Evolutionary conservation across 306 rosid species (phyloP).

Genomic region (Trifolium fragiferum): DNA sequence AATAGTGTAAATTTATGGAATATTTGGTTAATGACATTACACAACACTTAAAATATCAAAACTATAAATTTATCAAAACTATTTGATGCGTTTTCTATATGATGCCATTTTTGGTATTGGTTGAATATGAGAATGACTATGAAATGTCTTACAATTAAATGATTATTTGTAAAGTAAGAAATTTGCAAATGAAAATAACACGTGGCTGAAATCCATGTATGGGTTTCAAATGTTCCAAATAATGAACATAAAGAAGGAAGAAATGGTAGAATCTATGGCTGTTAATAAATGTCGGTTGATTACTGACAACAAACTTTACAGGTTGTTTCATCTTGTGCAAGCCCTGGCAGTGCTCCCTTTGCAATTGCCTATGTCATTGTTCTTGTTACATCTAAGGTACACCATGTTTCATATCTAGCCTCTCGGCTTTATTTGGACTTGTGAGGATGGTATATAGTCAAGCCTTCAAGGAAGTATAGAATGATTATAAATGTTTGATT

Average conservation of each 20-base stretch:
- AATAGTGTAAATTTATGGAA: background rate
- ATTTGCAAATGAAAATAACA: constrained; percentile 27
- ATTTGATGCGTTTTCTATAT: too few relatives aligned
- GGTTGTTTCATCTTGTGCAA: constrained; percentile 63
- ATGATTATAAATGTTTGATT: background rate
- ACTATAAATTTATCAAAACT: background rate
- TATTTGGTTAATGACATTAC: background rate
- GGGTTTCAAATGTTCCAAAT: constrained; percentile 32
- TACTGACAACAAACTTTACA: constrained; percentile 47
- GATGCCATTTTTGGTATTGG: background rate
- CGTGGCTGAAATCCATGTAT: constrained; percentile 18
- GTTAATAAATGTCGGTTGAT: constrained; percentile 21
- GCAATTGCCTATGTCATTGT: constrained; percentile 78
- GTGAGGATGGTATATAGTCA: constrained; percentile 7
- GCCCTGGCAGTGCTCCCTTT: constrained; percentile 63
- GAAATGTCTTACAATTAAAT: background rate
- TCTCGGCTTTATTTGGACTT: constrained; percentile 8
- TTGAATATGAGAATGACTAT: background rate
- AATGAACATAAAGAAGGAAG: constrained; percentile 23
- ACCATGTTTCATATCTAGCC: constrained; percentile 37
- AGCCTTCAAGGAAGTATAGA: constrained; percentile 30
- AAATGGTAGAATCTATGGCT: constrained; percentile 34
- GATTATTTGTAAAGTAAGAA: background rate
- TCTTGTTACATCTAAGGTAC: constrained; percentile 84
- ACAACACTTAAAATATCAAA: background rate